Conservation (phyloP, 371 early-diverging fungal genomes). For the Mortierella sp. region DNA sequence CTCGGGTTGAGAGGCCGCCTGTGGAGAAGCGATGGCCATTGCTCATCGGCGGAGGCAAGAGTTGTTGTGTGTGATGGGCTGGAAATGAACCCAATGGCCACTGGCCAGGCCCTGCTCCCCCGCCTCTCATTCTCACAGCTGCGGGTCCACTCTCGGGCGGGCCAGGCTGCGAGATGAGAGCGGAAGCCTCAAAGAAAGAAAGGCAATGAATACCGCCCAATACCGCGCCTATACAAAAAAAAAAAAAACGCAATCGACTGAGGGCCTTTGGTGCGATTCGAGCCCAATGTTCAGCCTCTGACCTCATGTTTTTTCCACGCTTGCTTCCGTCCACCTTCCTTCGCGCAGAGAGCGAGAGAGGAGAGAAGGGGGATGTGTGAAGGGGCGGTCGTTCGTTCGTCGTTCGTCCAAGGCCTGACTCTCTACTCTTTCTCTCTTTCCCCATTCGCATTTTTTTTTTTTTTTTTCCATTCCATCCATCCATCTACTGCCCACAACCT, state of each 20-base stretch:
- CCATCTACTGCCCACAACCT: not conserved
- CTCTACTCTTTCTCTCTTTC: not conserved
- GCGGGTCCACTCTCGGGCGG: no score
- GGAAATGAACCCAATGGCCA: no score
- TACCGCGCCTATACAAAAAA: no score
- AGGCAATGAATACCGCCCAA: not conserved
- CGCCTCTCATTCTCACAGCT: no score
- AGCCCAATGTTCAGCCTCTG: no score
- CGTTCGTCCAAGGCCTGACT: not conserved
- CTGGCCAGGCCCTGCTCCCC: no score
- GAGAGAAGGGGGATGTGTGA: not conserved
- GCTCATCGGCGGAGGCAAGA: constrained; percentile 15
- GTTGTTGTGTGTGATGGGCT: not conserved
- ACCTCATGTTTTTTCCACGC: no score
- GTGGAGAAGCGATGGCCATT: constrained; percentile 31
- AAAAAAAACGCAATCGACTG: constrained; percentile 11
- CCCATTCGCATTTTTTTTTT: not conserved
- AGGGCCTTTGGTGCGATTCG: no score
- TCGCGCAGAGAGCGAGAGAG: not conserved
- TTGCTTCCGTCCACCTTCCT: no score
- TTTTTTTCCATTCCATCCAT: not conserved
- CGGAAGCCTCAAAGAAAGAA: not conserved
- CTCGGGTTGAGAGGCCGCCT: not conserved
- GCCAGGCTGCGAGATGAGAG: not conserved
- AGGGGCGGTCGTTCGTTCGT: not conserved